Evolutionary conservation across 2,329 filamentous ascomycete genomes (phyloP), one percentile per base, ranked within the genome.

Genomic region (Aspergillus tanneri): DNA sequence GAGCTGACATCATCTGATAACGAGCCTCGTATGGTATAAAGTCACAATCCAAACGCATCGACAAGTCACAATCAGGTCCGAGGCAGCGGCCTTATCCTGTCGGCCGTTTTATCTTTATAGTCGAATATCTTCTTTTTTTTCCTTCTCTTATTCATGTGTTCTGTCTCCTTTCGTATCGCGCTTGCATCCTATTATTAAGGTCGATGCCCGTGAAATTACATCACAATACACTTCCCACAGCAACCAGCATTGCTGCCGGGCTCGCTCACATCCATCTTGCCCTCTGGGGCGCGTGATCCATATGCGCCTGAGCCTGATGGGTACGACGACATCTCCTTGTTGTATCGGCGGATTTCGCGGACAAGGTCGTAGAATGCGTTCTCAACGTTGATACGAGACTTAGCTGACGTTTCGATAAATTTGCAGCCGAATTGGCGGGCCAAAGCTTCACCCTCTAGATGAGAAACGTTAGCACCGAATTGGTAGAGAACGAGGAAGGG

Each of bases 331-430:
- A 96, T 95, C 69, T 97, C 92, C 71, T 93, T 92, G 83, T 99
- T 97, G 77, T 95, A 97, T 74, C 90, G 87, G 74, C 93, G 85
- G 67, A 99, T 99, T 72, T 97, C 93, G 69, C 93, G 87, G 50
- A 99, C 93, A 61, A 97, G 91, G 69, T 97, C 91, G 81, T 92
- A 97, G 77, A 99, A 99, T 46, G 92, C 90, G 75, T 95, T 91
- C 74, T 99, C 93, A 64, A 99, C 93, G 69, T 97, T 96, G 78
- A 93, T 95, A 70, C 92, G 87, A 54, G 91, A 95, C 77, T 97
- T 99, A 59, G 93, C 93, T 34, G 93, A 99, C 10, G 93, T 97
- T 79, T 99, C 93, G 76, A 97, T 95, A 77, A 97, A 99, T 70
- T 93, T 95, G 86, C 93, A 99, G 68, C 85, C 86, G 72, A 99